These are phyloP conservation scores for Isabelozyma heimii DNA, from an alignment of 805 yeast species.

Conservation along the genomic window DNA sequence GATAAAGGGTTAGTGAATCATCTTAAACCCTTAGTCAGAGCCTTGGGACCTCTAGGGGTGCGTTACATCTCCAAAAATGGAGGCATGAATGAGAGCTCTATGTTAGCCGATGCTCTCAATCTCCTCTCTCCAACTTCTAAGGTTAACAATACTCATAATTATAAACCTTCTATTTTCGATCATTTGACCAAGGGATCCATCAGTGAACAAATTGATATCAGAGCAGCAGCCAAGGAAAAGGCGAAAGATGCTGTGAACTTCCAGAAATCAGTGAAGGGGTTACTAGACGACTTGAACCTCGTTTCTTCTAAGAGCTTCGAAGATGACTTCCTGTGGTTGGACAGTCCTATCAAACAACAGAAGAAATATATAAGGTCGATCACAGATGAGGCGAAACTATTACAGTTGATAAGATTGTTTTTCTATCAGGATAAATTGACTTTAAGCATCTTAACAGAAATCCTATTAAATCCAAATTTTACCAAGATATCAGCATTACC, in stretches of 20 bases:
- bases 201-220: conserved; percentile 21
- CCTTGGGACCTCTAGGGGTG: neutral
- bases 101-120: conserved; percentile 36
- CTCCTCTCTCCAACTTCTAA: conserved; percentile 23
- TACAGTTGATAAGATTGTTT: conserved; percentile 20
- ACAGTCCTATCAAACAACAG: conserved; percentile 15
- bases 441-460: conserved; percentile 20
- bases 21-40: neutral
- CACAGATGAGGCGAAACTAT: conserved; percentile 14
- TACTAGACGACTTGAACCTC: conserved; percentile 24
- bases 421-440: conserved; percentile 24
- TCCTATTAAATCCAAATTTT: conserved; percentile 25
- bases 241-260: neutral
- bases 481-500: conserved; percentile 15
- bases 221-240: neutral
- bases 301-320: conserved; percentile 1
- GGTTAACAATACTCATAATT: conserved; percentile 8
- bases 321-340: conserved; percentile 8
- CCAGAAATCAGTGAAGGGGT: conserved; percentile 7
- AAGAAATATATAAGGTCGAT: conserved; percentile 14
- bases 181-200: conserved; percentile 33
- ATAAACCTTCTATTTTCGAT: conserved; percentile 32
- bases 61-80: neutral
- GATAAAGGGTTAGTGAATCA: neutral
- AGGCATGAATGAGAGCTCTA: conserved; percentile 11